Base-by-base conservation (phyloP, 345 rosid species). In the Hibiscus tridactylites region DNA sequence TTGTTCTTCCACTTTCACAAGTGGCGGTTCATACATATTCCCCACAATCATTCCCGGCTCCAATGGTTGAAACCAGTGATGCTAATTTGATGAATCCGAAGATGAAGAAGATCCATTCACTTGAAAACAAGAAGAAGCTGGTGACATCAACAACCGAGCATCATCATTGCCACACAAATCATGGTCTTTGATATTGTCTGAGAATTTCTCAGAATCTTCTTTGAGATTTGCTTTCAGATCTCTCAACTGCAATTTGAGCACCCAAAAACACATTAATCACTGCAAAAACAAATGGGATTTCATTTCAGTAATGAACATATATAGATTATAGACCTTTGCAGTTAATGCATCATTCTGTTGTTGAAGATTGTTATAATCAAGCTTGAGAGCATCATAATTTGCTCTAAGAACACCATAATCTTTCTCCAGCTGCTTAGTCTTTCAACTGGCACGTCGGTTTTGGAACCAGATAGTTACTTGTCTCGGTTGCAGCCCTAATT, bases 391-490 rank as follows among this genome's bases (percentile, higher is more conserved):
- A 63, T 83, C 92, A 66, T 84, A 87, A 63, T 39, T 70, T 44
- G 85, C 79, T 75, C 80, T 85, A 21, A 87, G 92, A 17, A 46
- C 24, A 9, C 52, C 35, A 71, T 83, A 90, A 5, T 90, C 92
- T 76, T 77, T 75, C 81, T 90, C 95, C 70, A 90, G 31, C 73
- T 88, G 89, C 81, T 90, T 87, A 37, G 79, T 86, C 81, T 87
- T 90, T 85, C 87, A 85, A 16, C 92, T 88, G 2, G 95, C 92
- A 9, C 92, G 88, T 28, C 90, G 86, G 76, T 90, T 90, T 60
- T 90, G 95, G 86, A 87, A 90, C 95, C 95, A 90, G 28, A 87
- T 81, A 15, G 95, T 88, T 1, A 90, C 86, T 72, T 90, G 92
- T 65, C 90, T 72, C 0, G 90, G 90, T 29, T 87, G 90, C 61